Percentiles rank a stretch among this genome's conserved stretches.
phyloP scores from a whole-genome alignment of 768 basidiomycete species.

The Panaeolus cyanescens region DNA sequence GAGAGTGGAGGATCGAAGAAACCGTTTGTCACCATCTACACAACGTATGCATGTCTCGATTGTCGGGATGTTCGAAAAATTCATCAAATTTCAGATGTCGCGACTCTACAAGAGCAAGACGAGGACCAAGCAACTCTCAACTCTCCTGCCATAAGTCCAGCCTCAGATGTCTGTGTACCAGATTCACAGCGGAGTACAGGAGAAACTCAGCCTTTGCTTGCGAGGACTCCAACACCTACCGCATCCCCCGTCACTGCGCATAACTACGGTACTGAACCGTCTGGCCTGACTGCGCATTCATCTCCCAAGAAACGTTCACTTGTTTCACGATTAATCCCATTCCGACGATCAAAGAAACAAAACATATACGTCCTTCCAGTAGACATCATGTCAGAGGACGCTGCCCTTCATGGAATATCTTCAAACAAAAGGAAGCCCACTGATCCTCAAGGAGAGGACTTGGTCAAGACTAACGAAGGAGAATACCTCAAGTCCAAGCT shows the following conservation, averaged over 20 bases:
- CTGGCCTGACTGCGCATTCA: conserved; percentile 5
- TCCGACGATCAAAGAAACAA: conserved; percentile 26
- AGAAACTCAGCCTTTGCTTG: background rate
- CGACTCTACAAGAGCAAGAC: conserved; percentile 27
- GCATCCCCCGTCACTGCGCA: conserved; percentile 14
- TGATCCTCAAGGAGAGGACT: conserved; percentile 19
- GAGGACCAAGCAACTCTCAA: conserved; percentile 17
- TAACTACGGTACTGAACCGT: conserved; percentile 24
- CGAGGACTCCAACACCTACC: conserved; percentile 2
- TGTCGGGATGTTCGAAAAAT: background rate
- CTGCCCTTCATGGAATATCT: conserved; percentile 25
- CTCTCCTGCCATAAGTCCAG: background rate
- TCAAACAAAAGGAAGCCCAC: conserved; percentile 18
- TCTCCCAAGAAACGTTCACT: conserved; percentile 24
- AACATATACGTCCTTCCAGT: conserved; percentile 34
- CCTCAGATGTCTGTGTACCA: background rate
- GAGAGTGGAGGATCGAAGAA: conserved; percentile 51
- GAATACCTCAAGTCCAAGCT: conserved; percentile 84
- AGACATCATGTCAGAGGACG: conserved; percentile 42
- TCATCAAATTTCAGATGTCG: conserved; percentile 6
- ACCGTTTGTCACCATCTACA: conserved; percentile 4
- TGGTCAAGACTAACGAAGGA: conserved; percentile 54
- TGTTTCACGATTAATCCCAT: conserved; percentile 35
- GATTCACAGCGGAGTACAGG: background rate
- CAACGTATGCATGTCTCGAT: conserved; percentile 8